Base-by-base conservation (phyloP, 2,329 filamentous ascomycete species). In the Calonectria ilicicola region DNA sequence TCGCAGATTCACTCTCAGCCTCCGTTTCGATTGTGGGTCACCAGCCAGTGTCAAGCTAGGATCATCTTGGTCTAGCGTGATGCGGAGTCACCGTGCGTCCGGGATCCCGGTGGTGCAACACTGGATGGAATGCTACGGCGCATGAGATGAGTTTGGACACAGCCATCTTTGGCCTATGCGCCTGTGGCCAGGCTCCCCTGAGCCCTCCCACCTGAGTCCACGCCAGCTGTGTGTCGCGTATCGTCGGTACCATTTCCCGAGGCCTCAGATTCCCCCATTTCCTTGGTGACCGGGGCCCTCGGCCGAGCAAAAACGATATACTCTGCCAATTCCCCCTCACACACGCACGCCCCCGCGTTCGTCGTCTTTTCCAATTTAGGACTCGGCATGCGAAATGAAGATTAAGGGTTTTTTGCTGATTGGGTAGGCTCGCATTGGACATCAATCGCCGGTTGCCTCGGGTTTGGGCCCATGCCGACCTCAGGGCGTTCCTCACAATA, bases 21-120 rank as follows among this genome's bases (percentile, higher is more conserved):
- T 58, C 67, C 44, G 67, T 69, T 69, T 69, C 67, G 35, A 69
- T 69, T 63, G 44, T 69, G 67, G 67, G 58, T 46, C 58, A 40
- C 9, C 23, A n/a, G 6, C 15, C 17, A 26, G 58, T 15, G 21
- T 42, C 58, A 62, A 26, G 35, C 58, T 46, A 63, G 38, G 38
- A 29, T 35, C 35, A 40, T 7, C 53, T 38, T 21, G 66, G 56
- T 17, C 29, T 62, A 62, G 56, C 29, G 17, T 35, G 26, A 26
- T 26, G 56, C 38, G 67, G 46, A 51, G 60, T 26, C 35, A 47
- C 56, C 17, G 12, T 47, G 56, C 47, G 46, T 51, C 53, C 53
- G 53, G 53, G 32, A 23, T 38, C 23, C 53, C 32, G 32, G 53
- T 21, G 23, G 53, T 38, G 53, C 53, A 27, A 19, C 38, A 14